Evolutionary conservation across 2,329 filamentous ascomycete species (phyloP).

Genomic region (Talaromyces marneffei): DNA sequence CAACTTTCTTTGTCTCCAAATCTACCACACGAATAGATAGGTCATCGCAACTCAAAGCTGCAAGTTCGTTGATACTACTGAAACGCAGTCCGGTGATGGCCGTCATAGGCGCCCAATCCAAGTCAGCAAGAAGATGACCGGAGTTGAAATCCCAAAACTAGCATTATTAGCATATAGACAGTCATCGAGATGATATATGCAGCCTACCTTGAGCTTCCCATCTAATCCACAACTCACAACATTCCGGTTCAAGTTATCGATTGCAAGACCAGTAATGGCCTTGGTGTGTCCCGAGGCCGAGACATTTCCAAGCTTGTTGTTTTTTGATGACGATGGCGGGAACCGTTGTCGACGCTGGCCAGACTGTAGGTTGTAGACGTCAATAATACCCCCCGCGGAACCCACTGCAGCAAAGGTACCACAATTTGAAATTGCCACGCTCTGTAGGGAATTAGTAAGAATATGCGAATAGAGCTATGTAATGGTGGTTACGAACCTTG

Average conservation of each 20-base stretch:
- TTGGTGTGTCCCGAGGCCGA: conserved; percentile 57
- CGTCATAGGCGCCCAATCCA: conserved; percentile 76
- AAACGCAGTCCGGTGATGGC: conserved; percentile 72
- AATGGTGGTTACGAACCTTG: conserved; percentile 32
- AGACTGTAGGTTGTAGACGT: conserved; percentile 96
- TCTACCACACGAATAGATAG: conserved; percentile 83
- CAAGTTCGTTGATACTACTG: conserved; percentile 73
- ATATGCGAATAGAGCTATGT: not conserved
- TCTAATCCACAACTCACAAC: conserved; percentile 84
- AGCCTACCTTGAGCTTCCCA: conserved; percentile 69
- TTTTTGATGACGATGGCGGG: conserved; percentile 65
- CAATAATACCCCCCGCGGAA: conserved; percentile 73
- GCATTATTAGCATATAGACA: conserved; percentile 2
- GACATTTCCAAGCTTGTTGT: conserved; percentile 26
- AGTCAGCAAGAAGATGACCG: conserved; percentile 69
- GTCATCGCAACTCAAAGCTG: conserved; percentile 86
- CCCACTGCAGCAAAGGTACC: conserved; percentile 91
- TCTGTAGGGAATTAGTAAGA: conserved; percentile 43
- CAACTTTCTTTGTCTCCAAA: conserved; percentile 79
- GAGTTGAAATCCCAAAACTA: conserved; percentile 92
- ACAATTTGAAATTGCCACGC: conserved; percentile 82
- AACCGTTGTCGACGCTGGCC: conserved; percentile 83
- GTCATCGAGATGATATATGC: not conserved
- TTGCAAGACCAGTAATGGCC: conserved; percentile 75
- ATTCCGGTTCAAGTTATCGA: conserved; percentile 82